Evolutionary conservation across 2,329 filamentous ascomycete genomes (phyloP), one percentile per base, ranked within the genome.

Genomic region (Fusarium pseudograminearum): DNA sequence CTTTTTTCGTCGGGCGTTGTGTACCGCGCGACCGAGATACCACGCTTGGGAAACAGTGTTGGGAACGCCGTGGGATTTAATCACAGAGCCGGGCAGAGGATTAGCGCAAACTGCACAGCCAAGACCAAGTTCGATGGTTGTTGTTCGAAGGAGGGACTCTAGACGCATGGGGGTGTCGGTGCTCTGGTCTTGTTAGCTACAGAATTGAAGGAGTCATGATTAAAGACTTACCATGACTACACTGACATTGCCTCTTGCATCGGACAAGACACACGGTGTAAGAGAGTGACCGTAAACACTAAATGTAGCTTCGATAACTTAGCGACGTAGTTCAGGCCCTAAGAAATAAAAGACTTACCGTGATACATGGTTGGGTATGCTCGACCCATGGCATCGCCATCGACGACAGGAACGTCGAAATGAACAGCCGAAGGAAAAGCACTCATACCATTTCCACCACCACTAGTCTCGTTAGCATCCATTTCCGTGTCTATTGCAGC

Each of bases 11-110:
- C 72, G 68, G 26, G 72, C 72, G 6, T 64, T 40, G 18, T 73
- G 70, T 1, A 75, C 71, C 0, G 86, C 86, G 1, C 88, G 82
- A 0, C 88, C 88, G 28, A 90, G 88, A 40, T 83, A 79, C 85
- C 83, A 87, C 1, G 82, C 81, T 57, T 83, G 81, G 0, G 83
- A 86, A 12, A 84, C 73, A 0, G 83, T 86, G 60, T 86, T 81
- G 47, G 82, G 77, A 8, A 81, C 73, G 12, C 74, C 74, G 20
- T 77, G 73, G 0, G 77, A 61, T 45, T 80, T 81, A 40, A 81
- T 73, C 1, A 72, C 75, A 0, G 75, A 75, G 2, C 75, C 80
- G 1, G 73, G 71, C 5, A 81, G 69, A 1, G 80, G 80, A 15
- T 75, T 75, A 4, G 76, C 74, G 31, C 77, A 79, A 7, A 79